These are phyloP conservation scores for Nasturtium officinale DNA, from an alignment of 345 rosid genomes.

Conservation along the genomic window DNA sequence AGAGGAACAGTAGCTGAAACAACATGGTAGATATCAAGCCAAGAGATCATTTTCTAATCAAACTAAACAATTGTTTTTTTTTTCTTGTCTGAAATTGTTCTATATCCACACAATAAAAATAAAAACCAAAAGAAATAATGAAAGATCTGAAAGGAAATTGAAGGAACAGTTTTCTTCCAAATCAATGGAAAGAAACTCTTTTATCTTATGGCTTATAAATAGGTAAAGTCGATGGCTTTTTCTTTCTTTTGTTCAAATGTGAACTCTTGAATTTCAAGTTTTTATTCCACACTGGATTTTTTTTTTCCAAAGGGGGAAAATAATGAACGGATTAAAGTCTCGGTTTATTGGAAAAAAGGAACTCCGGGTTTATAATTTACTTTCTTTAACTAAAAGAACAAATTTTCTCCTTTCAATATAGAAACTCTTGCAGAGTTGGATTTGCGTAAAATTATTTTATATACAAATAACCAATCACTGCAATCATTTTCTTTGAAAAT, in stretches of 20 bases:
- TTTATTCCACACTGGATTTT: slow-evolving; percentile 32
- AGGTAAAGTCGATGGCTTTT: slow-evolving; percentile 38
- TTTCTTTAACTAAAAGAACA: neutral
- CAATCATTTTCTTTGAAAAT: neutral
- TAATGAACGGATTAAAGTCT: neutral
- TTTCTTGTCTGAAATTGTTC: slow-evolving; percentile 5
- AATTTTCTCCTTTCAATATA: slow-evolving; percentile 4
- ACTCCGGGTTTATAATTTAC: slow-evolving; percentile 8
- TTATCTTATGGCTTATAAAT: slow-evolving; percentile 28
- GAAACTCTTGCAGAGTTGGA: slow-evolving; percentile 16
- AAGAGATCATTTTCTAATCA: slow-evolving; percentile 56
- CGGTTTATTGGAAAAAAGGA: neutral
- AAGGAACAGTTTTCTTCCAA: slow-evolving; percentile 22
- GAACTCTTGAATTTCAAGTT: slow-evolving; percentile 36
- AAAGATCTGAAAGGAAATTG: slow-evolving; percentile 14
- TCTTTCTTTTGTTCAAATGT: slow-evolving; percentile 18
- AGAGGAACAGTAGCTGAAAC: slow-evolving; percentile 78
- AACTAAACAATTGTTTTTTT: slow-evolving; percentile 11
- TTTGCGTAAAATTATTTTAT: slow-evolving; percentile 8
- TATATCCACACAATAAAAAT: slow-evolving; percentile 23
- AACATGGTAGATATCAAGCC: slow-evolving; percentile 69
- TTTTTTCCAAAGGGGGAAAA: slow-evolving; percentile 15
- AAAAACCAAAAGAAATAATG: neutral
- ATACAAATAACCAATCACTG: neutral
- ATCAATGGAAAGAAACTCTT: slow-evolving; percentile 5